Evolutionary conservation across 2,329 filamentous ascomycete genomes (phyloP), one percentile per base, ranked within the genome.

Genomic region (Botrytis pseudocinerea): DNA sequence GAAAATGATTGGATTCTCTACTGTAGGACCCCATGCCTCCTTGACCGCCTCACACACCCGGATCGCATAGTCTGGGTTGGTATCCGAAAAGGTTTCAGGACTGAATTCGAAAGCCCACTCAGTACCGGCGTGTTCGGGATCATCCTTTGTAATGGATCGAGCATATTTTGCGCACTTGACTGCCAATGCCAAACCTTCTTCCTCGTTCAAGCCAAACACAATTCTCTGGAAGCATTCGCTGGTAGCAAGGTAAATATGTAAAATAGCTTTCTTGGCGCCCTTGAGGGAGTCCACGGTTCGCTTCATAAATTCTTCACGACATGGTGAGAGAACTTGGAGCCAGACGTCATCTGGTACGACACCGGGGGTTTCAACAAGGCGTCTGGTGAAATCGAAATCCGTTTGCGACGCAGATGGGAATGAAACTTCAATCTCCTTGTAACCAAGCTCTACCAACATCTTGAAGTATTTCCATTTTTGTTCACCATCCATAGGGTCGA

Each of bases 401-500:
- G 93, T 97, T 81, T 97, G 92, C 57, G 94, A 97, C 22, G 95
- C 94, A 0, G 94, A 97, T 68, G 95, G 95, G 84, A 97, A 98
- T 7, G 95, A 96, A 32, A 98, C 92, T 82, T 98, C 95, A 77
- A 98, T 98, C 84, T 98, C 95, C 85, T 98, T 98, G 87, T 97
- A 98, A 78, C 96, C 95, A 68, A 98, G 87, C 75, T 95, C 90
- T 79, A 92, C 90, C 71, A 98, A 89, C 94, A 97, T 97, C 84
- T 95, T 91, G 87, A 98, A 98, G 87, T 95, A 98, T 75, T 87
- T 87, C 90, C 92, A 96, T 85, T 98, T 98, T 86, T 98, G 94
- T 66, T 97, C 93, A 78, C 94, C 94, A 80, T 94, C 96, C 95
- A 98, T 98, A 76, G 95, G 95, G 82, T 97, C 93, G 48, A 93